Conservation (phyloP, 495 filamentous ascomycete species). For the Bryoglossum gracile region DNA sequence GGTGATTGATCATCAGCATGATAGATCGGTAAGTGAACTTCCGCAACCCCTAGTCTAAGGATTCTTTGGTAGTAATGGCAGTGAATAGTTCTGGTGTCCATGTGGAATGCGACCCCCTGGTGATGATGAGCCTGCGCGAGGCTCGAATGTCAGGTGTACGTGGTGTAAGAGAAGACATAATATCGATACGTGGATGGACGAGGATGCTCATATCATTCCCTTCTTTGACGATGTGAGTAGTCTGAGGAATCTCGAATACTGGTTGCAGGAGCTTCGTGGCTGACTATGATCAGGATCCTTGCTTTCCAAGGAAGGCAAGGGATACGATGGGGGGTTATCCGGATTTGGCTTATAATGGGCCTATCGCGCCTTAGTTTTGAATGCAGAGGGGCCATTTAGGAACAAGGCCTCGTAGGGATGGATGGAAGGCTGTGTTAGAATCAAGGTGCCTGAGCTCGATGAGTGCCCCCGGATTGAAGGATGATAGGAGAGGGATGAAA, state of each 20-base stretch:
- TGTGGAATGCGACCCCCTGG: slow-evolving; percentile 10
- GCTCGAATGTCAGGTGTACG: slow-evolving; percentile 12
- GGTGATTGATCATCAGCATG: not conserved
- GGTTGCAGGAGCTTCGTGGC: not conserved
- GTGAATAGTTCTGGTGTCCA: slow-evolving; percentile 10
- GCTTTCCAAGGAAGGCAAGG: slow-evolving; percentile 1
- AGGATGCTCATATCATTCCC: not conserved
- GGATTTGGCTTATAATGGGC: not conserved
- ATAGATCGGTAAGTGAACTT: not conserved
- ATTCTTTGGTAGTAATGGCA: not conserved
- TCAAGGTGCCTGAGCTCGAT: no score
- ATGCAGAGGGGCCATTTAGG: no score
- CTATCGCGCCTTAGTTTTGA: no score
- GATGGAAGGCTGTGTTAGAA: no score
- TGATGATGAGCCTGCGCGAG: no score
- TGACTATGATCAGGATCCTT: slow-evolving; percentile 4
- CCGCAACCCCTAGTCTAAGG: not conserved
- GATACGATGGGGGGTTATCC: not conserved
- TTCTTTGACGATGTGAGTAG: slow-evolving; percentile 16
- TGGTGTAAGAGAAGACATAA: slow-evolving; percentile 14
- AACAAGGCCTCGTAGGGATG: no score
- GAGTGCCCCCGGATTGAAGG: no score
- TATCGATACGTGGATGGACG: slow-evolving; percentile 7
- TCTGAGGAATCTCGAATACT: not conserved
- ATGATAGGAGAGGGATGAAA: no score